Evolutionary conservation across 2,329 filamentous ascomycete genomes (phyloP).

Genomic region (Xylariomycetidae sp.): DNA sequence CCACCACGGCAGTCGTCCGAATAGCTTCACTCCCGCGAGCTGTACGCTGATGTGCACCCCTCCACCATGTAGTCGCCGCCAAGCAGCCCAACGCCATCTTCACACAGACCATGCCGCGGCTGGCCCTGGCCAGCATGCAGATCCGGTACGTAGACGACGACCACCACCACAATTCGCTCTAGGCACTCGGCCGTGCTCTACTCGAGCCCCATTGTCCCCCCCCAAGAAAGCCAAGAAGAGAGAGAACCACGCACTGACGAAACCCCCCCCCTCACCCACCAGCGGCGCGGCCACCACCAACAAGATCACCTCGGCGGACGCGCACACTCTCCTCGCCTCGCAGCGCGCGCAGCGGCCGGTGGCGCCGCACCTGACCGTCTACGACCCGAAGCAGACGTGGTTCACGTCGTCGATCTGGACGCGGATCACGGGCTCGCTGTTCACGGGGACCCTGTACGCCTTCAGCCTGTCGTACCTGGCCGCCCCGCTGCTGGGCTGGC

Average conservation of each 20-base stretch:
- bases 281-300: constrained; percentile 50
- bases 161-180: background rate
- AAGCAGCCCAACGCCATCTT: constrained; percentile 41
- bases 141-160: constrained; percentile 34
- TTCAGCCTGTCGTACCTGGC: constrained; percentile 77
- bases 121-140: constrained; percentile 39
- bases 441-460: constrained; percentile 71
- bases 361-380: constrained; percentile 79
- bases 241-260: background rate
- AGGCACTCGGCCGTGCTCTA: background rate
- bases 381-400: constrained; percentile 82
- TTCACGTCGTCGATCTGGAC: constrained; percentile 66
- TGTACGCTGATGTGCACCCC: too few species aligned
- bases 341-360: constrained; percentile 80
- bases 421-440: constrained; percentile 72
- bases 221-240: background rate
- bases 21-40: too few species aligned
- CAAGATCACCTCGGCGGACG: constrained; percentile 48
- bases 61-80: constrained; percentile 32
- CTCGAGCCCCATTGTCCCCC: background rate
- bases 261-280: constrained; percentile 15
- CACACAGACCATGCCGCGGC: constrained; percentile 40
- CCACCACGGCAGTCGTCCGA: too few species aligned
- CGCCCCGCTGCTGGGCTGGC: constrained; percentile 64
- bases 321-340: constrained; percentile 62